Evolutionary conservation across 2,329 filamentous ascomycete genomes (phyloP).

Genomic region (Hypoxylon sp.): DNA sequence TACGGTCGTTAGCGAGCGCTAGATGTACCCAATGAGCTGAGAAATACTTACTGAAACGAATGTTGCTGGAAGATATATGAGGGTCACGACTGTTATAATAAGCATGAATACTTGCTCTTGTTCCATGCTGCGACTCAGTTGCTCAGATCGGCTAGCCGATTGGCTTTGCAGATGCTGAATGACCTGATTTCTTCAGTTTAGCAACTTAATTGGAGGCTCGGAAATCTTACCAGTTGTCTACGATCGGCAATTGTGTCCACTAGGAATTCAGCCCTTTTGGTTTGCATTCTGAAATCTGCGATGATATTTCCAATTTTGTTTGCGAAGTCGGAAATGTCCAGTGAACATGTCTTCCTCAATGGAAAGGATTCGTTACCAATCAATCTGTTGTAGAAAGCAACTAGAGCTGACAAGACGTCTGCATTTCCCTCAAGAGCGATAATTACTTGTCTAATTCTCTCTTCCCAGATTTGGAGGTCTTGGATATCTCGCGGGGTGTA

Average conservation of each 20-base stretch:
- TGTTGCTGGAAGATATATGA: conserved; percentile 46
- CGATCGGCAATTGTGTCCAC: conserved; percentile 56
- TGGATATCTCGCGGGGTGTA: conserved; percentile 53
- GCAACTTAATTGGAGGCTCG: no score
- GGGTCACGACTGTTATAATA: conserved; percentile 52
- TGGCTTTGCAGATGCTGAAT: conserved; percentile 56
- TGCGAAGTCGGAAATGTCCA: conserved; percentile 51
- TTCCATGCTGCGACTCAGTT: conserved; percentile 44
- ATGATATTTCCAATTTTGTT: conserved; percentile 56
- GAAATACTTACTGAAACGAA: conserved; percentile 45
- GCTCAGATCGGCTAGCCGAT: conserved; percentile 51
- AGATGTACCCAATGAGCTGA: no score
- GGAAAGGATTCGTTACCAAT: conserved; percentile 48
- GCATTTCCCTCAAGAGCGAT: conserved; percentile 58
- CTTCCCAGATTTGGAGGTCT: conserved; percentile 57
- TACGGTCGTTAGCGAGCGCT: conserved; percentile 23
- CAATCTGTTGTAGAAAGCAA: conserved; percentile 52
- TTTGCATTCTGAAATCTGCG: conserved; percentile 56
- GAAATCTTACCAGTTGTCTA: conserved; percentile 53
- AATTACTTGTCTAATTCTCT: conserved; percentile 56
- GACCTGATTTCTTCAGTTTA: conserved; percentile 46
- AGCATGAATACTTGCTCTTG: conserved; percentile 46
- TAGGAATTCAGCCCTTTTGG: conserved; percentile 55
- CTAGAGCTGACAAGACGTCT: conserved; percentile 55
- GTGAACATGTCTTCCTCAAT: conserved; percentile 36